These are phyloP conservation scores for Phellopilus nigrolimitatus DNA, from an alignment of 1,284 basidiomycete species.

Conservation along the genomic window DNA sequence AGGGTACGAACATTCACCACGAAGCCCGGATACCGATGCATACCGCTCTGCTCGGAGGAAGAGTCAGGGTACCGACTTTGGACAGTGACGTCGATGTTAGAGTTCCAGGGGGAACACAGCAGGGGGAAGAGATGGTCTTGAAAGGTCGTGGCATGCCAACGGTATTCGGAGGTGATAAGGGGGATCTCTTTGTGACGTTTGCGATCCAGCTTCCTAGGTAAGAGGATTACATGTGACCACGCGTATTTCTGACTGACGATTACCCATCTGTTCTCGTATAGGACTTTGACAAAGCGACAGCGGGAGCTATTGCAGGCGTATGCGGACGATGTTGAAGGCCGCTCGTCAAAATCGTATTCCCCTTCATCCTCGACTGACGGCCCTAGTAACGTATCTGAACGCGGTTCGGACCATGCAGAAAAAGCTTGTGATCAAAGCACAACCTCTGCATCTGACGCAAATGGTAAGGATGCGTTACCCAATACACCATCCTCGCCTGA, in stretches of 20 bases:
- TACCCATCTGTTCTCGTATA: conserved; percentile 30
- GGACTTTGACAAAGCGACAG: conserved; percentile 79
- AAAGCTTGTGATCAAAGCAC: conserved; percentile 22
- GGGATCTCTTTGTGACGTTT: conserved; percentile 92
- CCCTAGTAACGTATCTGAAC: conserved; percentile 25
- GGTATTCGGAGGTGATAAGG: conserved; percentile 63
- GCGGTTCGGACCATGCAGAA: conserved; percentile 27
- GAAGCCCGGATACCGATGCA: conserved; percentile 91
- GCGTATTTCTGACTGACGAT: conserved; percentile 20
- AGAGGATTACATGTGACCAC: conserved; percentile 28
- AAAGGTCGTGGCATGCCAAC: conserved; percentile 83
- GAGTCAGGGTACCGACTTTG: conserved; percentile 89
- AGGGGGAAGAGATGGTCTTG: conserved; percentile 94
- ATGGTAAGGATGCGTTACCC: conserved; percentile 72
- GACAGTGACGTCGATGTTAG: conserved; percentile 96
- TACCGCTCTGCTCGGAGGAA: conserved; percentile 87
- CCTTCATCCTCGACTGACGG: conserved; percentile 25
- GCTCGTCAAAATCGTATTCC: conserved; percentile 29
- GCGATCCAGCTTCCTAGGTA: conserved; percentile 87
- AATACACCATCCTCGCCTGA: conserved; percentile 44
- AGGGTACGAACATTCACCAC: conserved; percentile 91
- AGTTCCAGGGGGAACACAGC: conserved; percentile 91
- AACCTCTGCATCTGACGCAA: conserved; percentile 37
- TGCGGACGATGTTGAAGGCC: conserved; percentile 89
- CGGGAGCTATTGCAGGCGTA: conserved; percentile 85